Evolutionary conservation across 1,284 basidiomycete species (phyloP).

Genomic region (Rugosomyces carneus): DNA sequence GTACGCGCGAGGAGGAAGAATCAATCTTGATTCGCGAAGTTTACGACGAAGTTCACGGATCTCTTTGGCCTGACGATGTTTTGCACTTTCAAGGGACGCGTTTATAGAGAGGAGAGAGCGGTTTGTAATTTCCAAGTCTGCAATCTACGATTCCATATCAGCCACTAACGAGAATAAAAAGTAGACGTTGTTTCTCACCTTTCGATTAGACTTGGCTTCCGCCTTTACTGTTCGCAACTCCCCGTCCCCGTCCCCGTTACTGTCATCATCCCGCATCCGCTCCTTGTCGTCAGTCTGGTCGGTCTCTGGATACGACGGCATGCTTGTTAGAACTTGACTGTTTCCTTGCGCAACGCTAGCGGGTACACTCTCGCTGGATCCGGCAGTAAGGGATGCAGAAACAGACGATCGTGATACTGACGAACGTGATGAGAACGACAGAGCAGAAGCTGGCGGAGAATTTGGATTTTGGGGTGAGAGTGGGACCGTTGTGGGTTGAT

Average conservation of each 20-base stretch:
- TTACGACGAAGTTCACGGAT: slow-evolving; percentile 71
- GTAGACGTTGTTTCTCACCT: slow-evolving; percentile 38
- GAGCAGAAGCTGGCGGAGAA: slow-evolving; percentile 61
- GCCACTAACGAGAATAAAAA: background rate
- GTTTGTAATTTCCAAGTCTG: slow-evolving; percentile 79
- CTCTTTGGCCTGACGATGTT: slow-evolving; percentile 73
- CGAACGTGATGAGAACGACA: slow-evolving; percentile 68
- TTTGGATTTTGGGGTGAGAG: slow-evolving; percentile 49
- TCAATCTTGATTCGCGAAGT: slow-evolving; percentile 69
- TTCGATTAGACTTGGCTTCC: slow-evolving; percentile 72
- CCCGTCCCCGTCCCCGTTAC: slow-evolving; percentile 31
- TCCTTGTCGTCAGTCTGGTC: slow-evolving; percentile 22
- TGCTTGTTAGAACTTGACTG: background rate
- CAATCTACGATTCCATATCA: slow-evolving; percentile 47
- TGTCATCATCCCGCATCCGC: slow-evolving; percentile 23
- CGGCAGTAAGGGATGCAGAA: slow-evolving; percentile 23
- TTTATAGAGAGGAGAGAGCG: slow-evolving; percentile 75
- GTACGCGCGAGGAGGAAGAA: slow-evolving; percentile 62
- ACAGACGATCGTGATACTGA: slow-evolving; percentile 50
- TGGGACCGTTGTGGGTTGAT: background rate
- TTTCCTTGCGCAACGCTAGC: background rate
- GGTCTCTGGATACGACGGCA: slow-evolving; percentile 25
- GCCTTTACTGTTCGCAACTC: slow-evolving; percentile 52
- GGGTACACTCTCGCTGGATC: slow-evolving; percentile 28
- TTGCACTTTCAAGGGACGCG: slow-evolving; percentile 63